These are phyloP conservation scores for Candida montana DNA, from an alignment of 805 yeast genomes.

Conservation along the genomic window DNA sequence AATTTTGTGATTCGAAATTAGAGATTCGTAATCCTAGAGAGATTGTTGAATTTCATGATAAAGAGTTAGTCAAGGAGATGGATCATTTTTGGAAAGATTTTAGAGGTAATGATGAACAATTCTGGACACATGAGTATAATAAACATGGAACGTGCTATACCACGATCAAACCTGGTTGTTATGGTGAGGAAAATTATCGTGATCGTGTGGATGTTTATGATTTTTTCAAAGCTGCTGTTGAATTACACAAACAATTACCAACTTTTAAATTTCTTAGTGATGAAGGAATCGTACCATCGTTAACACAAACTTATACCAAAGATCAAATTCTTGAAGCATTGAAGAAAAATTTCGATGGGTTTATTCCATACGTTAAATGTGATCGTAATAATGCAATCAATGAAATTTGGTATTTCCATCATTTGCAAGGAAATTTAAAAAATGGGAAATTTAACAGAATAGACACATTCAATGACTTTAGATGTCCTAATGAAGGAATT, in stretches of 20 bases:
- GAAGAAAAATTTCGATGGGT: slow-evolving; percentile 40
- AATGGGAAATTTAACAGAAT: slow-evolving; percentile 61
- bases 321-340: slow-evolving; percentile 50
- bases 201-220: slow-evolving; percentile 50
- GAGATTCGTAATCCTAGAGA: slow-evolving; percentile 44
- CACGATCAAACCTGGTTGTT: slow-evolving; percentile 72
- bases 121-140: slow-evolving; percentile 92
- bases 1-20: slow-evolving; percentile 20
- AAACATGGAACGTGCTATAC: slow-evolving; percentile 92
- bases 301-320: slow-evolving; percentile 49
- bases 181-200: slow-evolving; percentile 28
- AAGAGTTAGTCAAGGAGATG: slow-evolving; percentile 54
- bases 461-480: slow-evolving; percentile 48
- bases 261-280: slow-evolving; percentile 61
- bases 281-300: slow-evolving; percentile 69
- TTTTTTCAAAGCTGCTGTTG: slow-evolving; percentile 57
- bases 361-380: slow-evolving; percentile 57
- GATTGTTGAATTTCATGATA: slow-evolving; percentile 41
- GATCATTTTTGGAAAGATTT: slow-evolving; percentile 64
- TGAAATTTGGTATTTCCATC: slow-evolving; percentile 73
- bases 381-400: slow-evolving; percentile 41
- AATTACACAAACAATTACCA: slow-evolving; percentile 52
- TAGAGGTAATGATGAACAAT: slow-evolving; percentile 57
- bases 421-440: slow-evolving; percentile 66
- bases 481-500: slow-evolving; percentile 69